Evolutionary conservation across 257 asterid species (phyloP).

Genomic region (Fraxinus excelsior): DNA sequence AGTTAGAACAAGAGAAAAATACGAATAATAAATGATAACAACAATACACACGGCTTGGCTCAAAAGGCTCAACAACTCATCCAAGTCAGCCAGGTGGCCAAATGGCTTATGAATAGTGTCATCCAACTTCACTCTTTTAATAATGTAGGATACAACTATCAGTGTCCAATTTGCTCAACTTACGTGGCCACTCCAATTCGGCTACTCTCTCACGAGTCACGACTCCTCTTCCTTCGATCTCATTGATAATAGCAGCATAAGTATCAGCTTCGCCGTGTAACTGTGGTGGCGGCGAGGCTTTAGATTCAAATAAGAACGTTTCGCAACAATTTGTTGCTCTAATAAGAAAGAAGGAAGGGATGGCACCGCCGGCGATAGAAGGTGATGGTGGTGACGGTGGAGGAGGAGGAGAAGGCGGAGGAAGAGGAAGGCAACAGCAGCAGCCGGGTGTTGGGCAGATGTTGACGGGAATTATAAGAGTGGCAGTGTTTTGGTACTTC

Average conservation of each 20-base stretch:
- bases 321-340: too few relatives aligned
- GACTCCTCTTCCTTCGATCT: neutral
- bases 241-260: neutral
- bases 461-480: slow-evolving; percentile 81
- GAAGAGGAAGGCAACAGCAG: slow-evolving; percentile 45
- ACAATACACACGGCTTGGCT: too few relatives aligned
- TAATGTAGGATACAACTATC: too few relatives aligned
- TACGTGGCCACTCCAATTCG: too few relatives aligned
- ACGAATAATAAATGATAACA: too few relatives aligned
- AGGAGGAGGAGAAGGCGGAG: slow-evolving; percentile 23
- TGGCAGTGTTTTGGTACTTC: slow-evolving; percentile 93
- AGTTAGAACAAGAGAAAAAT: too few relatives aligned
- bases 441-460: slow-evolving; percentile 72
- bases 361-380: slow-evolving; percentile 64
- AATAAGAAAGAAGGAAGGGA: slow-evolving; percentile 7
- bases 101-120: too few relatives aligned
- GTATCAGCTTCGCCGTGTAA: neutral
- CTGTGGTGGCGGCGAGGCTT: neutral
- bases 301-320: neutral
- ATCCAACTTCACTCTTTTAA: too few relatives aligned
- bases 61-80: too few relatives aligned
- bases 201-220: too few relatives aligned
- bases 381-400: slow-evolving; percentile 43
- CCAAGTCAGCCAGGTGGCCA: too few relatives aligned
- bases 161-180: neutral